A percentile compares a stretch with the other conserved stretches of the same genome.
phyloP scores from a whole-genome alignment of 176 grass and related monocot species.

The Phragmites australis region DNA sequence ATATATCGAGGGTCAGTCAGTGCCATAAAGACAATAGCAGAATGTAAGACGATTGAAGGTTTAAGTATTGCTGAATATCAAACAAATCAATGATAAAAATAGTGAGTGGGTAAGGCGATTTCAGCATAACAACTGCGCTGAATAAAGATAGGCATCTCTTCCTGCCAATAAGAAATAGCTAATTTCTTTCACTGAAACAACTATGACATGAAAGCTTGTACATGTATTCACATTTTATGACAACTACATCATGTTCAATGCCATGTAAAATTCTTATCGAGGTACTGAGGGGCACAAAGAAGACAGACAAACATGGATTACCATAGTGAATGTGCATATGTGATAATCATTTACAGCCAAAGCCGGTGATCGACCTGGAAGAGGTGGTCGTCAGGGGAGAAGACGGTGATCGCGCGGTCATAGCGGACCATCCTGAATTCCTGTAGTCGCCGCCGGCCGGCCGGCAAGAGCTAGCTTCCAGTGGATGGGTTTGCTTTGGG shows the following conservation, averaged over 20 bases:
- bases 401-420: slow-evolving; percentile 98
- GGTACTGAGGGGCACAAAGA: neutral
- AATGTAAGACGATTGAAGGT: neutral
- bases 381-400: slow-evolving; percentile 77
- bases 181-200: slow-evolving; percentile 6
- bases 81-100: neutral
- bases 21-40: neutral
- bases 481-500: neutral
- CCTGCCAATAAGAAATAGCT: neutral
- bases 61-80: slow-evolving; percentile 3
- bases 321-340: neutral
- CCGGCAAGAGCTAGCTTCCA: neutral
- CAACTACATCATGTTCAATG: neutral
- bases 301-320: neutral
- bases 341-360: neutral
- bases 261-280: neutral
- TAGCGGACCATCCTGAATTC: slow-evolving; percentile 69
- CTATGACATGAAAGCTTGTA: neutral
- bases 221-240: neutral
- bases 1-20: neutral
- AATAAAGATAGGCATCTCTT: neutral
- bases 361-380: too few relatives aligned
- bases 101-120: neutral
- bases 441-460: neutral
- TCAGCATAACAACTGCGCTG: neutral